Conservation (phyloP, 129 eudicot genomes). For the Lactuca saligna region DNA sequence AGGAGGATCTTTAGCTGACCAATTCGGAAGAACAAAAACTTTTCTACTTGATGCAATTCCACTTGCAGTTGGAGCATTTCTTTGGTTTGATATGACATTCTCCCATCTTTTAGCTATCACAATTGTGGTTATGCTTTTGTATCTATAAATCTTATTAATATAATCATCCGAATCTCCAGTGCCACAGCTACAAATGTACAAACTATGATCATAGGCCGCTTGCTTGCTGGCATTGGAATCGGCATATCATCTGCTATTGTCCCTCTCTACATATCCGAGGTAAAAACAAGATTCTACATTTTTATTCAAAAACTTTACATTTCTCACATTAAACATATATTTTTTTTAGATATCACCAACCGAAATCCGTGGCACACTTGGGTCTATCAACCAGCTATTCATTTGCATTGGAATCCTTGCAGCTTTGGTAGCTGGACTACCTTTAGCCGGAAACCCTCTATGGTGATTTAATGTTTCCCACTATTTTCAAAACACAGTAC, state of each 20-base stretch:
- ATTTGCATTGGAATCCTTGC: conserved; percentile 89
- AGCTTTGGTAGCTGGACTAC: conserved; percentile 89
- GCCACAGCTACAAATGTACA: conserved; percentile 74
- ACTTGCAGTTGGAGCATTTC: conserved; percentile 82
- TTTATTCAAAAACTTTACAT: neutral
- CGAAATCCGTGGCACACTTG: conserved; percentile 96
- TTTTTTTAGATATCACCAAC: conserved; percentile 85
- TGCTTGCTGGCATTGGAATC: conserved; percentile 93
- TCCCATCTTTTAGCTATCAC: neutral
- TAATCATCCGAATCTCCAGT: conserved; percentile 39
- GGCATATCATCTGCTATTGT: conserved; percentile 97
- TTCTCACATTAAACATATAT: conserved; percentile 18
- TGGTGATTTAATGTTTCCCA: conserved; percentile 40
- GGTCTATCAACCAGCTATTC: conserved; percentile 86
- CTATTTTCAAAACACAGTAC: neutral
- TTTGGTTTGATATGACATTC: conserved; percentile 53
- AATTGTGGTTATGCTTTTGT: neutral
- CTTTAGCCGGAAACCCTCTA: conserved; percentile 77
- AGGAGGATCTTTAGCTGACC: conserved; percentile 91
- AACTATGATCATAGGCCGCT: conserved; percentile 83
- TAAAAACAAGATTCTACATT: conserved; percentile 21
- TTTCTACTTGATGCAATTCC: conserved; percentile 85
- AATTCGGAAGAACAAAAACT: conserved; percentile 85
- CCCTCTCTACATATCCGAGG: conserved; percentile 97
- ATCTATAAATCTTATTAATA: neutral